Evolutionary conservation across 2,329 filamentous ascomycete genomes (phyloP), one percentile per base, ranked within the genome.

Genomic region (Talaromyces sp.): DNA sequence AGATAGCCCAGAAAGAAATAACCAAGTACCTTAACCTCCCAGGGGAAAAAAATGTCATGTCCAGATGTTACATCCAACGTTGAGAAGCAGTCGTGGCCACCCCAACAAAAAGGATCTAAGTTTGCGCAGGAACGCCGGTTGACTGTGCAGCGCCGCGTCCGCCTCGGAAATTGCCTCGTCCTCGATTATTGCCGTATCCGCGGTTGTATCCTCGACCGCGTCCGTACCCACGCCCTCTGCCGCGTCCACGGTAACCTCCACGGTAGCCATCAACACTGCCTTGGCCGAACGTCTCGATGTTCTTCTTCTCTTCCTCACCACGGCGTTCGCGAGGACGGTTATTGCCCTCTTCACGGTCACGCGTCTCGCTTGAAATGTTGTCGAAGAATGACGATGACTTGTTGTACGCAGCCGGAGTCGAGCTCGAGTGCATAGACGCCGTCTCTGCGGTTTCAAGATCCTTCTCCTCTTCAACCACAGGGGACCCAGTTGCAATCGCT

Each of bases 221-320:
- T 26, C 75, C 74, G 53, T 78, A 75, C 21, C 82, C 80, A 62
- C 80, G 73, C 35, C 82, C 82, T 57, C 82, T 78, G 27, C 88
- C 87, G 54, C 89, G 84, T 24, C 90, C 90, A 60, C 92, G 87
- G 38, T 90, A 90, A 50, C 91, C 85, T 31, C 91, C 90, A 56
- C 92, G 88, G 75, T 87, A 94, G 64, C 90, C 88, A 63, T 99
- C 94, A 24, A 99, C 92, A 67, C 92, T 97, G 57, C 92, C 92
- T 74, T 97, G 92, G 9, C 94, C 94, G 67, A 99, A 99, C 0
- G 94, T 99, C 78, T 99, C 94, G 71, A 99, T 90, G 73, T 97
- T 97, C 79, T 91, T 92, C 74, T 88, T 91, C 73, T 96, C 90
- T 74, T 97, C 94, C 74, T 97, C 92, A 43, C 87, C 88, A 58